phyloP scores from a whole-genome alignment of 441 rosid genomes.

The Sinapis alba region DNA sequence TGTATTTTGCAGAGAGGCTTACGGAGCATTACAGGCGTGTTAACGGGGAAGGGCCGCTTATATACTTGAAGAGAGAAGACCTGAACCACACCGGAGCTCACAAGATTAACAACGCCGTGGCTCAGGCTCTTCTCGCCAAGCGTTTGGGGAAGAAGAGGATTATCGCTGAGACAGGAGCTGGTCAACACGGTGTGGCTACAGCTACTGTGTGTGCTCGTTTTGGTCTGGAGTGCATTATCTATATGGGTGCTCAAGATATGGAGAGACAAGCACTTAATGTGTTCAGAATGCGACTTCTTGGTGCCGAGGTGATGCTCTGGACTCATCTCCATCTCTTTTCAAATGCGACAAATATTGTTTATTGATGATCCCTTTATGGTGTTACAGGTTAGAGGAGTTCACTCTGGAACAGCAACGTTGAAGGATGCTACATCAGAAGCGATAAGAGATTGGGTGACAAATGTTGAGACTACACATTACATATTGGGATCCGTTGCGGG shows the following conservation, averaged over 20 bases:
- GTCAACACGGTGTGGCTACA: slow-evolving; percentile 94
- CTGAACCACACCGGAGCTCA: slow-evolving; percentile 91
- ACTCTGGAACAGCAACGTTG: slow-evolving; percentile 86
- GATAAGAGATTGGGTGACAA: slow-evolving; percentile 91
- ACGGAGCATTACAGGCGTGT: slow-evolving; percentile 68
- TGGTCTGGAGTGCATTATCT: slow-evolving; percentile 70
- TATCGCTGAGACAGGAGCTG: slow-evolving; percentile 93
- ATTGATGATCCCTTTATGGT: background rate
- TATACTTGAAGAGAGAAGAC: slow-evolving; percentile 94
- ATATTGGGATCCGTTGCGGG: slow-evolving; percentile 94
- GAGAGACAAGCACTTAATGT: slow-evolving; percentile 85
- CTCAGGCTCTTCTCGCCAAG: slow-evolving; percentile 81
- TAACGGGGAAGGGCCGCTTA: slow-evolving; percentile 75
- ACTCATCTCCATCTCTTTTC: background rate
- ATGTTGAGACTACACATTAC: slow-evolving; percentile 89
- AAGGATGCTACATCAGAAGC: slow-evolving; percentile 95
- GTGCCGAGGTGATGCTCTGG: slow-evolving; percentile 62
- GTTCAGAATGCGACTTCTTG: slow-evolving; percentile 87
- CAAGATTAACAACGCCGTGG: slow-evolving; percentile 86
- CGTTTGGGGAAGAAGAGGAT: slow-evolving; percentile 76
- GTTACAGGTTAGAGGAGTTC: slow-evolving; percentile 65
- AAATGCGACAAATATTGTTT: background rate
- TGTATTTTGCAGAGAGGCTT: slow-evolving; percentile 83
- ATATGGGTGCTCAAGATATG: slow-evolving; percentile 95
- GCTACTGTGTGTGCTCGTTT: slow-evolving; percentile 92